A percentile compares a stretch with the other conserved stretches of the same genome.
phyloP scores from a whole-genome alignment of 352 stramenopile species.

The Globisporangium radiosum region DNA sequence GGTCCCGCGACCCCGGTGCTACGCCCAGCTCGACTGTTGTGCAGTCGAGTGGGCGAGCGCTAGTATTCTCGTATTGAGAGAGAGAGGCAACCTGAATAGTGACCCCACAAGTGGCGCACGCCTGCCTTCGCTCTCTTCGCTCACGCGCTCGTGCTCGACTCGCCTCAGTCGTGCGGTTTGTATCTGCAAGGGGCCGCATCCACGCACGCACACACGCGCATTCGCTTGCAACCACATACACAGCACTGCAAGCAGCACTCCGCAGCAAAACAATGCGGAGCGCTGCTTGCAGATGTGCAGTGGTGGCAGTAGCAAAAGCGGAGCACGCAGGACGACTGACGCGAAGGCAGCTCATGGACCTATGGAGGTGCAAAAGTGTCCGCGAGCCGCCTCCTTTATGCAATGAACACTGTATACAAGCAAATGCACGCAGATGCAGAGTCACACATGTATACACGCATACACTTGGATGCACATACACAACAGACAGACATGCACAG shows the following conservation, averaged over 20 bases:
- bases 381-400: conserved; percentile 11
- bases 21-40: background rate
- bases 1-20: conserved; percentile 73
- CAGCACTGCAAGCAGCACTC: background rate
- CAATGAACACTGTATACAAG: background rate
- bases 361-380: background rate
- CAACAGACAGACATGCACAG: background rate
- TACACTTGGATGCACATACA: background rate
- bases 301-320: background rate
- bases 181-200: conserved; percentile 14
- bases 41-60: conserved; percentile 24
- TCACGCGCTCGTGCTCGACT: background rate
- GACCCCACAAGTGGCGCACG: conserved; percentile 4
- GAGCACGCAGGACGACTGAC: background rate
- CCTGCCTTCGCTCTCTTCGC: background rate
- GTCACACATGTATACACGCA: too few species aligned
- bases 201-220: background rate
- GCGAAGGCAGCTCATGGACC: conserved; percentile 4
- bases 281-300: background rate
- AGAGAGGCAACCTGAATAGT: background rate
- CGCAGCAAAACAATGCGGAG: background rate
- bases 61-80: conserved; percentile 30
- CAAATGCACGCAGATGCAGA: background rate
- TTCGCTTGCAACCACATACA: background rate
- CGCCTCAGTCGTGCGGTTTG: background rate